Evolutionary conservation across 495 filamentous ascomycete genomes (phyloP).

Genomic region (Podospora appendiculata): DNA sequence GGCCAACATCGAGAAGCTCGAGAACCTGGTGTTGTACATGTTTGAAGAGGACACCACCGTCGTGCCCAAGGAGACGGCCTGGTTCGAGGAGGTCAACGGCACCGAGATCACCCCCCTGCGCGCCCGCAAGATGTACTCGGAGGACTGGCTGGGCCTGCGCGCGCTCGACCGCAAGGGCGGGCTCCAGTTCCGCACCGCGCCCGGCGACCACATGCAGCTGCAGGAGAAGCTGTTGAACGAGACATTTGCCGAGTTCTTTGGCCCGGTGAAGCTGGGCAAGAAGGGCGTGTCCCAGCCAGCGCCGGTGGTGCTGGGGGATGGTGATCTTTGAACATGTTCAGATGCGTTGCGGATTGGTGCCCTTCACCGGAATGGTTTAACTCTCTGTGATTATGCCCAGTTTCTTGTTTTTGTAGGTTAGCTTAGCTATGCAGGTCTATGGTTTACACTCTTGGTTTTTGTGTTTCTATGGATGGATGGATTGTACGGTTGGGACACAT

Average conservation of each 20-base stretch:
- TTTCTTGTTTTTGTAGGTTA: too few relatives aligned
- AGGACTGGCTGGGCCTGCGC: slow-evolving; percentile 92
- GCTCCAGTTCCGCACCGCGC: slow-evolving; percentile 61
- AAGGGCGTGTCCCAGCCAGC: slow-evolving; percentile 17
- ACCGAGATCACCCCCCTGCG: slow-evolving; percentile 59
- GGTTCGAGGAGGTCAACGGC: slow-evolving; percentile 82
- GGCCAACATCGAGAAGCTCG: slow-evolving; percentile 58
- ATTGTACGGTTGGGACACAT: background rate
- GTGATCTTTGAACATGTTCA: slow-evolving; percentile 14
- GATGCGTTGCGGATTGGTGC: background rate
- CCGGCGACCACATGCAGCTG: slow-evolving; percentile 81
- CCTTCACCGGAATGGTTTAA: background rate
- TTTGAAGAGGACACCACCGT: slow-evolving; percentile 83
- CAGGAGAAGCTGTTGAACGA: slow-evolving; percentile 55
- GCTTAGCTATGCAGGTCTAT: too few relatives aligned
- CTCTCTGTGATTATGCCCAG: too few relatives aligned
- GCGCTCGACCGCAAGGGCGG: slow-evolving; percentile 71
- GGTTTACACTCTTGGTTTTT: background rate
- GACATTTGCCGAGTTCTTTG: slow-evolving; percentile 68
- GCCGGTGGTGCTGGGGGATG: background rate
- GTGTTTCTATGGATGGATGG: background rate
- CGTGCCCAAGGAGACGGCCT: slow-evolving; percentile 83
- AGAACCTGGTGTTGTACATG: slow-evolving; percentile 81
- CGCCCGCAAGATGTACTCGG: slow-evolving; percentile 68
- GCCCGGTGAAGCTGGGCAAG: slow-evolving; percentile 28